A percentile compares a stretch with the other conserved stretches of the same genome.
These are phyloP conservation scores for Trichoderma asperelloides DNA, from an alignment of 495 filamentous ascomycete genomes.

Conservation along the genomic window DNA sequence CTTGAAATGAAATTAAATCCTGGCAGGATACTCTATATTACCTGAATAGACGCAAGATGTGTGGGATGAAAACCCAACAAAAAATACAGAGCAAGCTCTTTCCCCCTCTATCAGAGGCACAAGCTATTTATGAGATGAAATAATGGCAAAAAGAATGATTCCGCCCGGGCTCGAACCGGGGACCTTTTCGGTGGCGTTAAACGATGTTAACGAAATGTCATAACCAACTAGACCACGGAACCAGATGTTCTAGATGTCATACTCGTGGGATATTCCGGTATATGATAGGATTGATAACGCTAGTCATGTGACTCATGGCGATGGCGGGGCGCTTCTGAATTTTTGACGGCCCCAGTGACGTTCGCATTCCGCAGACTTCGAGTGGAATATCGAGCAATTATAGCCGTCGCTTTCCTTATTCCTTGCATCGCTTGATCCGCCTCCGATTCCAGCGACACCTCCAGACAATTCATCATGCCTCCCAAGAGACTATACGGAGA, in stretches of 20 bases:
- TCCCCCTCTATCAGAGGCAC: no score
- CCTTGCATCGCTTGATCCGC: neutral
- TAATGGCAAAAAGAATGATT: constrained; percentile 5
- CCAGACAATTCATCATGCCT: constrained; percentile 25
- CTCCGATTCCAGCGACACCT: neutral
- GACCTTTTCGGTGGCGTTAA: constrained; percentile 8
- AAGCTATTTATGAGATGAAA: no score
- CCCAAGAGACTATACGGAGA: constrained; percentile 26
- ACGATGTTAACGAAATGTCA: constrained; percentile 6
- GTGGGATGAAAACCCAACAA: no score
- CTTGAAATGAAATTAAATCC: no score
- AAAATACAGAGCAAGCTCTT: no score
- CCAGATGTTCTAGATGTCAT: neutral
- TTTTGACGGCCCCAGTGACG: neutral
- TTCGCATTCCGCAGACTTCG: neutral
- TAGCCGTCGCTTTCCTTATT: neutral
- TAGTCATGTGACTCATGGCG: neutral
- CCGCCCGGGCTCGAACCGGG: constrained; percentile 7
- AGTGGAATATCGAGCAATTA: neutral
- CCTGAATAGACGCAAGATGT: no score
- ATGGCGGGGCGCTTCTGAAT: neutral
- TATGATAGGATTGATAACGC: no score
- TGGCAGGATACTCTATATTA: no score
- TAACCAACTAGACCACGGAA: constrained; percentile 9
- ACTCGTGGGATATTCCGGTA: neutral